Percentiles rank a stretch among this genome's conserved stretches.
These are phyloP conservation scores for Calonectria montana DNA, from an alignment of 2,329 filamentous ascomycete species.

Conservation along the genomic window DNA sequence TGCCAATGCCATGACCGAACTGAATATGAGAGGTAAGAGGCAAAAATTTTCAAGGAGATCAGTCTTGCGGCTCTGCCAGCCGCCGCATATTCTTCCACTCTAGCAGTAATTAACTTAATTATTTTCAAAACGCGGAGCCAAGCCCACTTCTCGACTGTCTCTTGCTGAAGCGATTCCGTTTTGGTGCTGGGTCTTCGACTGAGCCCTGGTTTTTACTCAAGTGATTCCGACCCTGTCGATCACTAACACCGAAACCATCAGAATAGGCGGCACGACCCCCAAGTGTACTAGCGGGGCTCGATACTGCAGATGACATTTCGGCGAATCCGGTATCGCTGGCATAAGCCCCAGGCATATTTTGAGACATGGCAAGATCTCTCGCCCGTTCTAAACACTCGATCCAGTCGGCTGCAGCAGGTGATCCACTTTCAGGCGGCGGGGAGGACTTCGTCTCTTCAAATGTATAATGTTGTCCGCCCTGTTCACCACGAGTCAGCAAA, in stretches of 20 bases:
- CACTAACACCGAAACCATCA: slow-evolving; percentile 60
- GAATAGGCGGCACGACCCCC: slow-evolving; percentile 67
- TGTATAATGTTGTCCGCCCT: slow-evolving; percentile 90
- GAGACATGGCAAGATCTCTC: slow-evolving; percentile 83
- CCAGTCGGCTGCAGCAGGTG: slow-evolving; percentile 87
- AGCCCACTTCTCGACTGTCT: slow-evolving; percentile 95
- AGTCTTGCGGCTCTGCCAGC: slow-evolving; percentile 20
- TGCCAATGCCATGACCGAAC: slow-evolving; percentile 46
- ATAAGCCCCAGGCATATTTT: slow-evolving; percentile 75
- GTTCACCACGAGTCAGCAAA: background rate
- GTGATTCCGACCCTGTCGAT: slow-evolving; percentile 67
- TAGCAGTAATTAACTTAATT: slow-evolving; percentile 20
- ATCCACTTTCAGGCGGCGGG: slow-evolving; percentile 66
- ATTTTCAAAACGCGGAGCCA: slow-evolving; percentile 80
- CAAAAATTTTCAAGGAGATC: slow-evolving; percentile 35
- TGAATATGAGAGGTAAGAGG: slow-evolving; percentile 38
- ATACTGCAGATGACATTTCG: slow-evolving; percentile 77
- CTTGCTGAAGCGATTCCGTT: slow-evolving; percentile 84
- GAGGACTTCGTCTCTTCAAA: slow-evolving; percentile 91
- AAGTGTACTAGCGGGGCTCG: slow-evolving; percentile 81
- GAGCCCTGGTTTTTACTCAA: slow-evolving; percentile 69
- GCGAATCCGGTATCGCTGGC: slow-evolving; percentile 74
- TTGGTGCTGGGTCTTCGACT: slow-evolving; percentile 63
- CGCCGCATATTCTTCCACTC: slow-evolving; percentile 21
- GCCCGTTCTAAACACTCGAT: slow-evolving; percentile 88